Base-by-base conservation (phyloP, 73 alveolate species). In the Urostyla sp. region DNA sequence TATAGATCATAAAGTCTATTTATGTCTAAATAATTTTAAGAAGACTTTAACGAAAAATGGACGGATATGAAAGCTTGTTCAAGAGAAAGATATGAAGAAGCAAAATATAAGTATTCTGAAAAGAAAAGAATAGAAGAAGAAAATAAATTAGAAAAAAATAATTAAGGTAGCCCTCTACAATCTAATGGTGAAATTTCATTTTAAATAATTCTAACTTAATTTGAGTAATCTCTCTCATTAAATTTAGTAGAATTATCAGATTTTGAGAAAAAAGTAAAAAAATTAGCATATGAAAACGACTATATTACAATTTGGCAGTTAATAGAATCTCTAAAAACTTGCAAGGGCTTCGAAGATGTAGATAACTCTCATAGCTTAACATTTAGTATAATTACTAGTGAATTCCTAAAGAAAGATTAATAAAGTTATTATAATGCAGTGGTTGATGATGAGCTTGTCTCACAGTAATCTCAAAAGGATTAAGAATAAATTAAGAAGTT, bases 191-290 rank as follows among this genome's bases (percentile, higher is more conserved):
- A 60, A 23, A 63, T 50, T n/a, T 43, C 37, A 23, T 63, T 28
- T 30, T 23, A 63, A 38, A 45, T 43, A 34, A 40, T 63, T 6
- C 44, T 63, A 3, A 34, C 44, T 1, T 15, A 63, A 40, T 63
- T 63, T 43, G 79, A 63, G 23, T 43, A 32, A 3, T 32, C 37
- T 44, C 44, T 63, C 60, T 60, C 79, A 21, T 23, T 63, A 23
- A 63, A 40, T 6, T 34, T 18, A 7, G 50, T 63, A 16, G 60
- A 40, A 13, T 26, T 63, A 6, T 60, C 37, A 15, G 79, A 63
- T 13, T 63, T 63, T 43, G 79, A 63, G 79, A 63, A 60, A 40
- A 63, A 60, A 63, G 45, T 63, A 4, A 63, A 63, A 48, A 63
- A 63, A 38, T 21, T 63, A 40, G 79, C 44, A 4, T 63, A 11